A percentile compares a stretch with the other conserved stretches of the same genome.
Conservation (phyloP, 2,329 filamentous ascomycete genomes). For the Penicillium decumbens region DNA sequence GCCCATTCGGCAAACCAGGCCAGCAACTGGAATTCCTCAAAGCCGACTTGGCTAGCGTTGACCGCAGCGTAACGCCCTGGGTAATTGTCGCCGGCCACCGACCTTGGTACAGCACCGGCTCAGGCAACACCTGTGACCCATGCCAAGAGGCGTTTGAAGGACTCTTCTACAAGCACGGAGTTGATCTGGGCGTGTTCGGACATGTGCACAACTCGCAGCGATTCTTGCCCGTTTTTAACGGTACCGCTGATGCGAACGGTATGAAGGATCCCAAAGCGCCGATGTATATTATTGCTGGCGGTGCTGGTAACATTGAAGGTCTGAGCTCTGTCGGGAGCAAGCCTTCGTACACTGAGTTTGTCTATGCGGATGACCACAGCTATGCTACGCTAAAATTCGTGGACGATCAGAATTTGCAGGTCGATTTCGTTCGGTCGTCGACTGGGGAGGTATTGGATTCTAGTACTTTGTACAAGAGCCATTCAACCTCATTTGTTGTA, state of each 20-base stretch:
- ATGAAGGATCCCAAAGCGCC: constrained; percentile 52
- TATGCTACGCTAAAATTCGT: constrained; percentile 49
- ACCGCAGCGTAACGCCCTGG: constrained; percentile 54
- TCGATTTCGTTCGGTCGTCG: constrained; percentile 50
- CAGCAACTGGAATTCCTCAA: constrained; percentile 55
- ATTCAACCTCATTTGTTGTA: constrained; percentile 45
- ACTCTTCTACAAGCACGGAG: constrained; percentile 53
- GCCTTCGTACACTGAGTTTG: constrained; percentile 40
- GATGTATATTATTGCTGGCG: constrained; percentile 55
- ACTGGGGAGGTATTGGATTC: constrained; percentile 50
- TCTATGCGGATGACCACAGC: constrained; percentile 44
- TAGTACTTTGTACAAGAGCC: constrained; percentile 49
- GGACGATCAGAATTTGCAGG: constrained; percentile 44
- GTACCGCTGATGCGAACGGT: constrained; percentile 41
- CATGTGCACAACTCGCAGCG: constrained; percentile 58
- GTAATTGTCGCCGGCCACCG: constrained; percentile 44
- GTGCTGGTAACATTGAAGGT: constrained; percentile 55
- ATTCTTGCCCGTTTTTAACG: constrained; percentile 37
- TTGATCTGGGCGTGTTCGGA: constrained; percentile 55
- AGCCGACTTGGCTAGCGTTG: constrained; percentile 54
- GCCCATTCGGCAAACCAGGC: constrained; percentile 47
- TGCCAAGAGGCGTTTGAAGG: constrained; percentile 54
- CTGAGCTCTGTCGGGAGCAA: constrained; percentile 43
- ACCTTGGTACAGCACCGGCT: constrained; percentile 47
- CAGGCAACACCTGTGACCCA: constrained; percentile 37